phyloP scores from a whole-genome alignment of 2,329 filamentous ascomycete species.

The Botryotinia narcissicola region DNA sequence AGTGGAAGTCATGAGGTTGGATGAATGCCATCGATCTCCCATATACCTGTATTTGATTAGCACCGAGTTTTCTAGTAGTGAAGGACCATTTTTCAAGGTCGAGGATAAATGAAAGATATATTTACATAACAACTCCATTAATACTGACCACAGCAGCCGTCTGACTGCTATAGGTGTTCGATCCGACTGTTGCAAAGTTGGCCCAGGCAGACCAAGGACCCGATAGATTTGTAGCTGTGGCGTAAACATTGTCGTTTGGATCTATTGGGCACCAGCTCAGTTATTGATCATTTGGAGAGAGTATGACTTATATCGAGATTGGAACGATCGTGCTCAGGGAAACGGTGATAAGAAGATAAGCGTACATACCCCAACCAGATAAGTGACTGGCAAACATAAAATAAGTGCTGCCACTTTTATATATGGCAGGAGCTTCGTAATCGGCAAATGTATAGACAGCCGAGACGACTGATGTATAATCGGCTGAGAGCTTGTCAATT shows the following conservation, averaged over 20 bases:
- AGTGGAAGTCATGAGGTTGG: conserved; percentile 58
- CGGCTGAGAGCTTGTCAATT: conserved; percentile 54
- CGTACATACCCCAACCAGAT: conserved; percentile 42
- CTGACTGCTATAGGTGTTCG: conserved; percentile 58
- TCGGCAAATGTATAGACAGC: conserved; percentile 31
- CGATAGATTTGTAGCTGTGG: conserved; percentile 53
- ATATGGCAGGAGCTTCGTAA: conserved; percentile 61
- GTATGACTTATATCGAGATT: not conserved
- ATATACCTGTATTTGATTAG: conserved; percentile 50
- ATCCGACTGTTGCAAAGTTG: conserved; percentile 55
- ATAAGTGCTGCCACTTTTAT: conserved; percentile 59
- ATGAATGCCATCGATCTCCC: conserved; percentile 63
- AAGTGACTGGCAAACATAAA: conserved; percentile 63
- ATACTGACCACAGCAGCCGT: conserved; percentile 56
- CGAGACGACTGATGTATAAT: conserved; percentile 51
- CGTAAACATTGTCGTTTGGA: conserved; percentile 64
- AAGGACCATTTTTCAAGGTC: not conserved
- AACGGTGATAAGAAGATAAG: not conserved
- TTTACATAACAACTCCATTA: conserved; percentile 36
- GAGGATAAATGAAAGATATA: not conserved
- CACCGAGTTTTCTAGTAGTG: not conserved
- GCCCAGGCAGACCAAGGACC: conserved; percentile 62
- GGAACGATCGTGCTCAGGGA: not conserved
- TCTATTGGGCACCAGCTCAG: conserved; percentile 18
- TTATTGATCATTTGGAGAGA: not conserved